Conservation (phyloP, 2,329 filamentous ascomycete species). For the Pyricularia grisea region DNA sequence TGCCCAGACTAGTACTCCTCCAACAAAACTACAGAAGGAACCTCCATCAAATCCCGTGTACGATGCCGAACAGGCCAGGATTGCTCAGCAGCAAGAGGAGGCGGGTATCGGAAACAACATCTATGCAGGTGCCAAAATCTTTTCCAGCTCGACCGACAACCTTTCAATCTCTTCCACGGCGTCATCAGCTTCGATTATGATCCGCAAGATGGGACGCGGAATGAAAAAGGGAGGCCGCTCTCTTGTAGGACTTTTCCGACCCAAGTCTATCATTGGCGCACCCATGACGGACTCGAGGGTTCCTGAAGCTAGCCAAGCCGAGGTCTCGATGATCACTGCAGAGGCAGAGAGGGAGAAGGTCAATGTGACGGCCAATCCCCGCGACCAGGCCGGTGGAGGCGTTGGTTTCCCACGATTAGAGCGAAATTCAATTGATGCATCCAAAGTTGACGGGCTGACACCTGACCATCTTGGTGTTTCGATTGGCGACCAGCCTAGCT, state of each 20-base stretch:
- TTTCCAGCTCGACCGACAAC: slow-evolving; percentile 89
- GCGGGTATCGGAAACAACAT: slow-evolving; percentile 87
- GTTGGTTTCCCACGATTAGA: slow-evolving; percentile 81
- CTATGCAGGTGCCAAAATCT: slow-evolving; percentile 78
- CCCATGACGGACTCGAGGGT: slow-evolving; percentile 56
- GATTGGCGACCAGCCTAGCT: slow-evolving; percentile 49
- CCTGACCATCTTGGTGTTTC: slow-evolving; percentile 46
- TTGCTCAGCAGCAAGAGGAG: slow-evolving; percentile 87
- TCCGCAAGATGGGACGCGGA: slow-evolving; percentile 98
- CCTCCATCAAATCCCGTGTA: slow-evolving; percentile 54
- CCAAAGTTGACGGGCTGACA: slow-evolving; percentile 30
- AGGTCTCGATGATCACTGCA: slow-evolving; percentile 90
- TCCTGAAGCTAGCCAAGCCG: slow-evolving; percentile 62
- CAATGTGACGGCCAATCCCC: slow-evolving; percentile 63
- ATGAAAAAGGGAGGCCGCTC: slow-evolving; percentile 91
- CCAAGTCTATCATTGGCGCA: slow-evolving; percentile 80
- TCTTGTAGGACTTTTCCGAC: slow-evolving; percentile 86
- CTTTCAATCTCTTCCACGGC: slow-evolving; percentile 84
- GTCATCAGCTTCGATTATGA: slow-evolving; percentile 85
- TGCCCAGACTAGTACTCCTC: slow-evolving; percentile 31
- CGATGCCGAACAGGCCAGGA: slow-evolving; percentile 83
- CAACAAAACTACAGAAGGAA: slow-evolving; percentile 53
- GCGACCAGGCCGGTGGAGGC: slow-evolving; percentile 58
- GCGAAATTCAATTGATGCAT: slow-evolving; percentile 67
- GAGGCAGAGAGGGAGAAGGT: slow-evolving; percentile 84